These are phyloP conservation scores for Alternaria metachromatica DNA, from an alignment of 2,329 filamentous ascomycete species.

Conservation along the genomic window DNA sequence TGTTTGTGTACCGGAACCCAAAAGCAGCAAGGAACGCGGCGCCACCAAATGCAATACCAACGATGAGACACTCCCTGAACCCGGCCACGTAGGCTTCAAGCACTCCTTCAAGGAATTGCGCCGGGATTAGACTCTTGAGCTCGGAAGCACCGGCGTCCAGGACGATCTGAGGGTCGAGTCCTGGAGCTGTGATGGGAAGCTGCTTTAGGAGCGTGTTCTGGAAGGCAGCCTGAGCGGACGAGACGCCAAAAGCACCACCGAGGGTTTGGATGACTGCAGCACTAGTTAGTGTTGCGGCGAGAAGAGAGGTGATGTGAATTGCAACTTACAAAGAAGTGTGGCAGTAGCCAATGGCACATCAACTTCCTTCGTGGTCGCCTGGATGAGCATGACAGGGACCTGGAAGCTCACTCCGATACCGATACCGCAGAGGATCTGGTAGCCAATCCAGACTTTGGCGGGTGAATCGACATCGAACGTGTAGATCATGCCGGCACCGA, in stretches of 20 bases:
- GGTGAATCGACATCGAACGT: conserved; percentile 49
- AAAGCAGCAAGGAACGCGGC: conserved; percentile 2
- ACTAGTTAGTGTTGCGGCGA: not conserved
- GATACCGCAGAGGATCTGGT: conserved; percentile 53
- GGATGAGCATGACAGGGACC: conserved; percentile 45
- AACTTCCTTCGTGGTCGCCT: conserved; percentile 40
- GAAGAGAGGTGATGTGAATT: accelerated
- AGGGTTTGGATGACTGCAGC: conserved; percentile 37
- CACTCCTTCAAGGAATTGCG: not conserved
- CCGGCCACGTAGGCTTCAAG: conserved; percentile 1
- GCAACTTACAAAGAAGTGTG: conserved; percentile 47
- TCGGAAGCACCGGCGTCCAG: conserved; percentile 47
- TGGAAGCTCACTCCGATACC: conserved; percentile 40
- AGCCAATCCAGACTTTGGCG: conserved; percentile 54
- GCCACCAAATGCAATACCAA: conserved; percentile 1
- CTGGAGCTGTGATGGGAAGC: conserved; percentile 42
- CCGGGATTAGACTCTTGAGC: not conserved
- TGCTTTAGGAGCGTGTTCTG: conserved; percentile 44
- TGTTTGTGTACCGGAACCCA: not conserved
- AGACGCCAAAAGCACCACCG: conserved; percentile 51
- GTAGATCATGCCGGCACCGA: conserved; percentile 53
- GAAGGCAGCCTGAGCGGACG: conserved; percentile 51
- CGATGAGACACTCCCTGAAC: not conserved
- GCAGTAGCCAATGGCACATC: conserved; percentile 49
- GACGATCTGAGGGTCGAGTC: conserved; percentile 23